Percentiles rank a stretch among this genome's conserved stretches.
These are phyloP conservation scores for Chrysoporthe puriensis DNA, from an alignment of 2,329 filamentous ascomycete genomes.

Conservation along the genomic window DNA sequence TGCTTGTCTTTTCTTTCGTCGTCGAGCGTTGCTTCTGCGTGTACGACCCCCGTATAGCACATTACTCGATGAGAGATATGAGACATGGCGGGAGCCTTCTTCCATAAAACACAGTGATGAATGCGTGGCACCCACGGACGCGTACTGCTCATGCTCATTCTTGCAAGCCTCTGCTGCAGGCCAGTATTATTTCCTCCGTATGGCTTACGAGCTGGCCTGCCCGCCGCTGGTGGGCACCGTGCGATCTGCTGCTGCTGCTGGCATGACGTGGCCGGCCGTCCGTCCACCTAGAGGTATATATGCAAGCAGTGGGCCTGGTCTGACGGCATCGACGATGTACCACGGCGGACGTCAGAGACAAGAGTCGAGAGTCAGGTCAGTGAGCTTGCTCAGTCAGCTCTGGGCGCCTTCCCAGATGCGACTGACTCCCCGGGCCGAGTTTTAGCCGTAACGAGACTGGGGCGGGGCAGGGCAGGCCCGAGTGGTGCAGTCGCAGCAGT, in stretches of 20 bases:
- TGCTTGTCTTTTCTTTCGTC: neutral
- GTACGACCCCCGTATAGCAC: neutral
- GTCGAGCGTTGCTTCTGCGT: neutral
- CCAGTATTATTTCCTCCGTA: neutral
- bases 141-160: neutral
- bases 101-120: neutral
- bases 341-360: neutral
- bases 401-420: neutral
- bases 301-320: neutral
- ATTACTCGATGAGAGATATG: neutral
- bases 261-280: neutral
- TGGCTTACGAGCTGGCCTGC: neutral
- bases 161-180: conserved; percentile 1
- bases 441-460: conserved; percentile 16
- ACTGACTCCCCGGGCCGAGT: conserved; percentile 2
- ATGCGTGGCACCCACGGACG: neutral
- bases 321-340: conserved; percentile 3
- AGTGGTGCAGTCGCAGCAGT: conserved; percentile 5
- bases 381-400: conserved; percentile 1
- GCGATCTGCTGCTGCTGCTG: neutral
- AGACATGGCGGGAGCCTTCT: neutral
- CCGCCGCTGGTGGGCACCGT: neutral
- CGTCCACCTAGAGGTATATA: neutral
- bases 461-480: neutral
- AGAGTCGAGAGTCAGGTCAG: neutral